Base-by-base conservation (phyloP, 345 rosid species). In the Hibiscus trionum region DNA sequence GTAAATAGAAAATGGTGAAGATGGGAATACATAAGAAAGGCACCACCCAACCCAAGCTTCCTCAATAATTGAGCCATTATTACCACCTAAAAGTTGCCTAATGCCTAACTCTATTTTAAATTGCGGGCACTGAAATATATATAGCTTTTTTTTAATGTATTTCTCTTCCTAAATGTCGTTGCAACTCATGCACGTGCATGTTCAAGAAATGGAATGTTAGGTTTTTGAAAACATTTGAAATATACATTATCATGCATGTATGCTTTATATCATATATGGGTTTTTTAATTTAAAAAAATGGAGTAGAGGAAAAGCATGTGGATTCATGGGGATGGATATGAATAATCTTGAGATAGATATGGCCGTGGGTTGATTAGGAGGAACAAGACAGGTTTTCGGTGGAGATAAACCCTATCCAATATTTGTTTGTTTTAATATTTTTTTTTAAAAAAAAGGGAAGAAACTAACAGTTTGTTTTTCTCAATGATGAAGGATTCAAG, bases 31-130 rank as follows among this genome's bases (percentile, higher is more conserved):
- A 24, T 7, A 37, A 10, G 46, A 42, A 1, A 42, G 47, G 77
- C 84, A 70, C 77, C 73, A 60, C 37, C 7, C 6, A 35, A 55
- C 60, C 7, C 39, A 75, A 58, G 33, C n/a, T 73, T 76, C 14
- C 21, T 26, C 72, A 82, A 86, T 86, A 80, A 86, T 84, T 84
- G 85, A 77, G 53, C 84, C 77, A 86, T 86, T 73, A 86, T 86
- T 81, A 82, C 80, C 61, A 46, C 82, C 76, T 59, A 80, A 82
- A 84, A 81, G 86, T 79, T 44, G 47, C 47, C 14, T 39, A 8
- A 39, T 61, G 10, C 44, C 49, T 50, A 2, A 62, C 31, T 57
- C 11, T 24, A 5, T 73, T 77, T 82, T 65, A 72, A 69, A 44
- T 19, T 72, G 11, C 31, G 27, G 52, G 52, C 57, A 26, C 15